These are phyloP conservation scores for Meripilus lineatus DNA, from an alignment of 1,284 basidiomycete genomes.

Conservation along the genomic window DNA sequence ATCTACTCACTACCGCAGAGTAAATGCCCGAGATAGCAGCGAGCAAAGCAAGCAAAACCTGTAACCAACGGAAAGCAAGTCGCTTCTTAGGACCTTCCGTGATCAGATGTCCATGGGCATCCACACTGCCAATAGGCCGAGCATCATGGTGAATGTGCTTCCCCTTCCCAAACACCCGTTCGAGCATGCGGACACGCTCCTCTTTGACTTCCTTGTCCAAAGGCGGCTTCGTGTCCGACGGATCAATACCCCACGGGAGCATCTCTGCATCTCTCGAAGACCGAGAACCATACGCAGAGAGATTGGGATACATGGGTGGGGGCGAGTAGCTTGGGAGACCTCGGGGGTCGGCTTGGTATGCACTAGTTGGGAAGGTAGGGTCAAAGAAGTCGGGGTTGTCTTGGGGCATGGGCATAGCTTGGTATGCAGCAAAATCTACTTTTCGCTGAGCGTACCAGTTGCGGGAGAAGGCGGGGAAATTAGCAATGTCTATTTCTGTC, in stretches of 20 bases:
- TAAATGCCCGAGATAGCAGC: slow-evolving; percentile 56
- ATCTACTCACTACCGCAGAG: slow-evolving; percentile 50
- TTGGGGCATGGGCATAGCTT: slow-evolving; percentile 4
- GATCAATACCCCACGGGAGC: slow-evolving; percentile 22
- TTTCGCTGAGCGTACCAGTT: slow-evolving; percentile 52
- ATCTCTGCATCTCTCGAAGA: slow-evolving; percentile 21
- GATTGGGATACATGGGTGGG: slow-evolving; percentile 24
- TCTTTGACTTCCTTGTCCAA: slow-evolving; percentile 52
- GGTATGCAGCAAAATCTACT: too few relatives aligned
- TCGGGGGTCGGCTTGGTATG: slow-evolving; percentile 20
- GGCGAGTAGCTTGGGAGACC: slow-evolving; percentile 23
- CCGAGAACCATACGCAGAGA: slow-evolving; percentile 15
- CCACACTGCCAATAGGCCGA: slow-evolving; percentile 50
- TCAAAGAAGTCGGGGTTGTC: slow-evolving; percentile 25
- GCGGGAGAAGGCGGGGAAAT: slow-evolving; percentile 57
- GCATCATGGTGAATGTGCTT: slow-evolving; percentile 33
- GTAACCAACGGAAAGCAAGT: slow-evolving; percentile 40
- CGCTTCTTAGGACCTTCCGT: slow-evolving; percentile 61
- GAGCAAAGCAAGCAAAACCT: slow-evolving; percentile 45
- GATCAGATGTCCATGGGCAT: slow-evolving; percentile 49
- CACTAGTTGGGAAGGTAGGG: slow-evolving; percentile 21
- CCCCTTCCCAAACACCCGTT: slow-evolving; percentile 49
- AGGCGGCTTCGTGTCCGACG: slow-evolving; percentile 19
- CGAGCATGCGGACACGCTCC: slow-evolving; percentile 64
- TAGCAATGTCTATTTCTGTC: slow-evolving; percentile 50